Conservation (phyloP, 495 filamentous ascomycete species). For the Cudoniella acicularis region DNA sequence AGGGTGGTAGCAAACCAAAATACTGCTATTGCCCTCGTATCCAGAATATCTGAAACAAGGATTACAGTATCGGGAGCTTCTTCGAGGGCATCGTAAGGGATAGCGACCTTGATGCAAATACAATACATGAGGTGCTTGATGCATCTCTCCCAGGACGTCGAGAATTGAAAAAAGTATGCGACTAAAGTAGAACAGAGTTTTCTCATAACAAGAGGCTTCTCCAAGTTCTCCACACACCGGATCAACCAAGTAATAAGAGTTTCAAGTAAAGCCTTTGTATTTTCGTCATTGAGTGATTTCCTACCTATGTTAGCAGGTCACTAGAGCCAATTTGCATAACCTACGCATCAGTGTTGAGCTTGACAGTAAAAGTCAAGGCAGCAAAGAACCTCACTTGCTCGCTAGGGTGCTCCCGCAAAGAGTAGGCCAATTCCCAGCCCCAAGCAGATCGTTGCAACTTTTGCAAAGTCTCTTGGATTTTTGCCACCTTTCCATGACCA, state of each 20-base stretch:
- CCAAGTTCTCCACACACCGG: constrained; percentile 50
- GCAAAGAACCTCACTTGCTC: constrained; percentile 85
- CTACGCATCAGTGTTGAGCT: constrained; percentile 81
- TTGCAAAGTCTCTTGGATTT: constrained; percentile 74
- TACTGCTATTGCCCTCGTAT: constrained; percentile 51
- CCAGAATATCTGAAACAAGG: constrained; percentile 51
- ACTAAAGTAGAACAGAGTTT: constrained; percentile 84
- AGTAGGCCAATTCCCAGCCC: constrained; percentile 83
- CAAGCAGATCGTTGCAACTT: constrained; percentile 68
- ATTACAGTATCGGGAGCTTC: constrained; percentile 45
- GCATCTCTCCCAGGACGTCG: constrained; percentile 62
- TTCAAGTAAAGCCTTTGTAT: constrained; percentile 60
- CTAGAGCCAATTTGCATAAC: constrained; percentile 7
- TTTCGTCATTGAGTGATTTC: constrained; percentile 56
- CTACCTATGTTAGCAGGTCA: constrained; percentile 31
- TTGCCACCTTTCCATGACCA: constrained; percentile 52
- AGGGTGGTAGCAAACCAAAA: constrained; percentile 72
- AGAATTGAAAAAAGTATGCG: constrained; percentile 72
- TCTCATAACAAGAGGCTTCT: constrained; percentile 62
- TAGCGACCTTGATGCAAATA: constrained; percentile 47
- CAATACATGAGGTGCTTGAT: constrained; percentile 65
- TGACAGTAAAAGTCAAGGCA: constrained; percentile 89
- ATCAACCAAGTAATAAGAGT: constrained; percentile 68
- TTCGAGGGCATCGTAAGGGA: constrained; percentile 44
- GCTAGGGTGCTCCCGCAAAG: constrained; percentile 59